Percentiles rank a stretch among this genome's conserved stretches.
These are phyloP conservation scores for Venturia aucupariae DNA, from an alignment of 2,329 filamentous ascomycete species.

Conservation along the genomic window DNA sequence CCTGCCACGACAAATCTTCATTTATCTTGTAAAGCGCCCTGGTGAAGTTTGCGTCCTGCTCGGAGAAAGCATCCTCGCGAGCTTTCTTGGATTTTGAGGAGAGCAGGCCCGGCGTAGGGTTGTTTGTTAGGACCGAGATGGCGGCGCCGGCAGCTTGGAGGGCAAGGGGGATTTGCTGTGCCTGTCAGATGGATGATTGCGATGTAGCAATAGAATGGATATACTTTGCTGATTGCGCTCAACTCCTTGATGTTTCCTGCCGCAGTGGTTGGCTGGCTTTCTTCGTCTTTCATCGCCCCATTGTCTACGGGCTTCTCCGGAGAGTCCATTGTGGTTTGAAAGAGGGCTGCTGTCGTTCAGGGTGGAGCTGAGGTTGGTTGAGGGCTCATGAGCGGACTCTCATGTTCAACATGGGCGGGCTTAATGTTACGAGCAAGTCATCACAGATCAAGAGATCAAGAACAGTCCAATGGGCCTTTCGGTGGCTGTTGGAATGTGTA, in stretches of 20 bases:
- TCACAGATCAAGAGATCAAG: too few relatives aligned
- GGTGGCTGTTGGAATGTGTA: background rate
- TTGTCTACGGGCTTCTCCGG: background rate
- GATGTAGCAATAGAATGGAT: background rate
- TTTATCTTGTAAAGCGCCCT: conserved; percentile 57
- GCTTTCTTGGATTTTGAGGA: conserved; percentile 30
- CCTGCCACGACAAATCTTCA: conserved; percentile 64
- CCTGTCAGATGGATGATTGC: conserved; percentile 12
- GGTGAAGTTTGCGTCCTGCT: conserved; percentile 53
- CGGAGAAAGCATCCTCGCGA: conserved; percentile 51
- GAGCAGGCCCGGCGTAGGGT: conserved; percentile 22
- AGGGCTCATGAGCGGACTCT: background rate
- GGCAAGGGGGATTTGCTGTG: conserved; percentile 43
- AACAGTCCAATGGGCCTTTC: too few relatives aligned
- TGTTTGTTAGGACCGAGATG: conserved; percentile 53
- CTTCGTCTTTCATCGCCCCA: background rate
- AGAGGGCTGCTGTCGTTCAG: background rate
- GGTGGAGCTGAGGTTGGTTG: background rate
- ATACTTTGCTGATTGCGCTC: conserved; percentile 22
- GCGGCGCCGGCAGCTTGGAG: conserved; percentile 53
- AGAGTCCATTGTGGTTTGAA: background rate
- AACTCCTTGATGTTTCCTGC: conserved; percentile 18
- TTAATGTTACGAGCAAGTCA: background rate
- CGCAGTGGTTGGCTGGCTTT: background rate
- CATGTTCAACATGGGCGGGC: background rate